Percentiles rank a stretch among this genome's conserved stretches.
These are phyloP conservation scores for Cladosporium halotolerans DNA, from an alignment of 2,329 filamentous ascomycete species.

Conservation along the genomic window DNA sequence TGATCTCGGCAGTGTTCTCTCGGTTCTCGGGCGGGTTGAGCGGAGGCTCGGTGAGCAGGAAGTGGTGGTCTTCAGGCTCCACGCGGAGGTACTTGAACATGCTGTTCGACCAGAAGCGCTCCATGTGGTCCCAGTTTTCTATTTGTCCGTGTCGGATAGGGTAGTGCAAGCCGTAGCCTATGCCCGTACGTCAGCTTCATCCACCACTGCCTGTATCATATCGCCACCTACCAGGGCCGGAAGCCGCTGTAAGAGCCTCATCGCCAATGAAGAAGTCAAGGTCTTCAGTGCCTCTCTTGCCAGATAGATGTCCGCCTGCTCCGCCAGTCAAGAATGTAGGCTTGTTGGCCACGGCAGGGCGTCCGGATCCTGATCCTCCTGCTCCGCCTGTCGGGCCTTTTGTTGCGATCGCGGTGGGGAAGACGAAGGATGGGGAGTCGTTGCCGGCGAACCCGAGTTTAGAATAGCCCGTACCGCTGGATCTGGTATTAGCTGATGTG, in stretches of 20 bases:
- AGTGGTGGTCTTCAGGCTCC: constrained; percentile 97
- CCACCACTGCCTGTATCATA: not conserved
- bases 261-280: constrained; percentile 98
- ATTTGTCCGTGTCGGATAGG: constrained; percentile 97
- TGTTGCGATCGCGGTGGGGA: constrained; percentile 96
- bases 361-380: constrained; percentile 70
- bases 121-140: constrained; percentile 99
- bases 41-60: constrained; percentile 95
- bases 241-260: constrained; percentile 78
- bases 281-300: constrained; percentile 93
- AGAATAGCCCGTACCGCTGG: constrained; percentile 96
- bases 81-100: constrained; percentile 99
- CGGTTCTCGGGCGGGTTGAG: constrained; percentile 98
- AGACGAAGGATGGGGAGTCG: constrained; percentile 98
- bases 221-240: constrained; percentile 62
- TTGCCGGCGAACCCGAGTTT: constrained; percentile 99
- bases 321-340: constrained; percentile 91
- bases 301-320: constrained; percentile 79
- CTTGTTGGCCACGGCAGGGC: constrained; percentile 87
- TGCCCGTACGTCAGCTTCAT: constrained; percentile 12
- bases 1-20: constrained; percentile 98
- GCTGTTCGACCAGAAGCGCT: constrained; percentile 99
- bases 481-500: constrained; percentile 19
- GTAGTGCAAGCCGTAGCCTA: constrained; percentile 93
- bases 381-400: constrained; percentile 68